These are phyloP conservation scores for Curvularia hawaiiensis DNA, from an alignment of 2,329 filamentous ascomycete species.

Conservation along the genomic window DNA sequence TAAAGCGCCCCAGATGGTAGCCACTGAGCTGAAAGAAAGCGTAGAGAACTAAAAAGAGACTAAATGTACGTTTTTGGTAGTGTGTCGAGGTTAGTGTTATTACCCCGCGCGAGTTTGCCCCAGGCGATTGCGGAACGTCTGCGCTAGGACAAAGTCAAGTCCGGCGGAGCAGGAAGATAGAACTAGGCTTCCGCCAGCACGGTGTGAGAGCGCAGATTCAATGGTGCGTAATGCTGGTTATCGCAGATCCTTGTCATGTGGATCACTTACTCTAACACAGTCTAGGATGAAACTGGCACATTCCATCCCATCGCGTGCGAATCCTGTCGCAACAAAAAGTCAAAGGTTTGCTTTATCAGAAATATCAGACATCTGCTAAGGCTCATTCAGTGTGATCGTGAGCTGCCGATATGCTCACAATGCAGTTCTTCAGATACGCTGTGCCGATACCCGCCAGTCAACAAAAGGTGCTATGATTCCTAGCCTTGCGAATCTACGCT, in stretches of 20 bases:
- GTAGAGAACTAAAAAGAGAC: too few species aligned
- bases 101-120: background rate
- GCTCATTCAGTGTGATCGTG: slow-evolving; percentile 23
- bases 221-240: slow-evolving; percentile 18
- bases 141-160: slow-evolving; percentile 32
- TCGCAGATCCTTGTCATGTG: slow-evolving; percentile 8
- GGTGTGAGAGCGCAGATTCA: slow-evolving; percentile 7
- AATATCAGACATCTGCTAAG: slow-evolving; percentile 8
- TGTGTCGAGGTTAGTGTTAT: background rate
- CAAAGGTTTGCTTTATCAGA: slow-evolving; percentile 20
- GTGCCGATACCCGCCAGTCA: slow-evolving; percentile 28
- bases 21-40: too few species aligned
- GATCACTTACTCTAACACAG: background rate
- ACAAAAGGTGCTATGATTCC: slow-evolving; percentile 23
- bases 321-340: slow-evolving; percentile 33
- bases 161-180: slow-evolving; percentile 24
- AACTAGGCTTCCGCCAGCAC: slow-evolving; percentile 11
- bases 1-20: too few species aligned
- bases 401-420: slow-evolving; percentile 29
- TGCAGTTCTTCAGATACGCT: slow-evolving; percentile 14
- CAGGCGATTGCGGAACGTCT: background rate
- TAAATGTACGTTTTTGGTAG: too few species aligned
- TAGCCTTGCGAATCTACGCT: background rate
- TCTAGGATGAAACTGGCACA: slow-evolving; percentile 7
- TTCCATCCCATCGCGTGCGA: slow-evolving; percentile 34